Evolutionary conservation across 352 stramenopile species (phyloP).

Genomic region (Phytopythium chamaehyphon): DNA sequence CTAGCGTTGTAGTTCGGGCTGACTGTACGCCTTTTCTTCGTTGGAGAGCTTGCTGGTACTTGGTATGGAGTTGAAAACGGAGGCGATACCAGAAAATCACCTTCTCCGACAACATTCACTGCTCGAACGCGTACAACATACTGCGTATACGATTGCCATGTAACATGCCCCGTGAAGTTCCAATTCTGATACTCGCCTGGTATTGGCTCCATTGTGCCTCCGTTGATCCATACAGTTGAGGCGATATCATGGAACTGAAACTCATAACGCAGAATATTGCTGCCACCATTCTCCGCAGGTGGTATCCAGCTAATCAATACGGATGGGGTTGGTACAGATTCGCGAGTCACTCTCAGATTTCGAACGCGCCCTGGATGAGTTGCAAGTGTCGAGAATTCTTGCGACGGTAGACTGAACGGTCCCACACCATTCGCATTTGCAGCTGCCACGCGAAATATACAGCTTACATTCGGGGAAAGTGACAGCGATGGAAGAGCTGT

Average conservation of each 20-base stretch:
- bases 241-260: conserved; percentile 30
- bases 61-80: conserved; percentile 41
- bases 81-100: conserved; percentile 16
- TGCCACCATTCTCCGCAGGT: conserved; percentile 25
- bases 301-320: conserved; percentile 28
- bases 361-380: conserved; percentile 19
- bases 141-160: conserved; percentile 23
- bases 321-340: conserved; percentile 2
- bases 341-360: conserved; percentile 13
- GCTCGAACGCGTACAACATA: conserved; percentile 42
- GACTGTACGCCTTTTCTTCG: neutral
- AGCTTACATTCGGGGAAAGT: conserved; percentile 36
- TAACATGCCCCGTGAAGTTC: conserved; percentile 8
- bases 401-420: conserved; percentile 43
- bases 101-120: conserved; percentile 18
- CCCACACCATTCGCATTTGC: conserved; percentile 47
- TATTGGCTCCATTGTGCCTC: neutral
- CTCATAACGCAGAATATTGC: conserved; percentile 26
- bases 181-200: neutral
- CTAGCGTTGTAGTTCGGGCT: neutral
- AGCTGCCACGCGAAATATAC: conserved; percentile 48
- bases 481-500: conserved; percentile 26
- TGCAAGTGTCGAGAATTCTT: conserved; percentile 20
- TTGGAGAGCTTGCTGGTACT: neutral
- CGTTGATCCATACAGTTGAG: conserved; percentile 45